Evolutionary conservation across 768 basidiomycete species (phyloP), one percentile per base, ranked within the genome.

Genomic region (Tricholoma saponaceum): DNA sequence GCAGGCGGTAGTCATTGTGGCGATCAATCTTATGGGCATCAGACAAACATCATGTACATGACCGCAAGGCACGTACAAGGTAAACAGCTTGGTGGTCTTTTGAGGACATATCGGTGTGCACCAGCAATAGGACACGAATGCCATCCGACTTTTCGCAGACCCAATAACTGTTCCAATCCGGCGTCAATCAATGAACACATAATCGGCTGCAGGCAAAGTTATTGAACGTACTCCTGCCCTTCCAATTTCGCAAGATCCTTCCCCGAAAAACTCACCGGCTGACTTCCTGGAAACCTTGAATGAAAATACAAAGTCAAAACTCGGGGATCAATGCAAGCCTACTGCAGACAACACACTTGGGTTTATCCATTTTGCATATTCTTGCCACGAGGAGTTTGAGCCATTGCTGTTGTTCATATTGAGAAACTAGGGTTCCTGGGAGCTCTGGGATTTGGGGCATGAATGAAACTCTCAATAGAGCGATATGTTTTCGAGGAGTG

Each of bases 111-210:
- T 89, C 78, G 52, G 87, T 81, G 69, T 81, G 76, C 51, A 98
- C 81, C 58, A 96, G 75, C 52, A 98, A 83, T 26, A 99, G 77
- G 39, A 98, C 91, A 33, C 97, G 85, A 52, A 99, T 70, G 12
- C 97, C 97, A 68, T 98, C 97, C 12, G 93, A 96, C 77, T 98
- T 98, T 77, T 99, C 97, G 74, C 95, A 97, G 43, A 99, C 97
- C 96, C 96, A 99, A 72, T 90, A 99, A 69, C 95, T 98, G 68
- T 35, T 49, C 10, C 44, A 46, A 28, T n/a, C 14, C 25, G 30
- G 49, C 23, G n/a, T 50, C 13, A 51, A 55, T 60, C 18, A 20
- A 22, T 43, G 7, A 4, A 18, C 41, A 51, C 37, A 62, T 52
- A 2, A 28, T 54, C 39, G 57, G 16, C 46, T 14, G 46, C 23